A percentile compares a stretch with the other conserved stretches of the same genome.
These are phyloP conservation scores for Auricularia heimuer DNA, from an alignment of 768 basidiomycete genomes.

Conservation along the genomic window DNA sequence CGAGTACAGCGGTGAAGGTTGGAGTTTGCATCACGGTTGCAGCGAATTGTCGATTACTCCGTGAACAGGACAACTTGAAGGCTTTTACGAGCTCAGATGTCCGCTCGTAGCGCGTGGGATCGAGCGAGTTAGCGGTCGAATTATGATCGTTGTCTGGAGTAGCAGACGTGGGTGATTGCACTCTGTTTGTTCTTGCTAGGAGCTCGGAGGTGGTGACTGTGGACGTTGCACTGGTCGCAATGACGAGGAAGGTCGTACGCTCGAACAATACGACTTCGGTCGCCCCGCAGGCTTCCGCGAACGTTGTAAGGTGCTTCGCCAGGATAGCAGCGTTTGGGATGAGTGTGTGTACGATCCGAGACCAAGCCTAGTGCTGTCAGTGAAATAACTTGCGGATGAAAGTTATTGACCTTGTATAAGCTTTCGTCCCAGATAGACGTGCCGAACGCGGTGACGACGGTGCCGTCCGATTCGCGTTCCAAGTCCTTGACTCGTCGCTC, in stretches of 20 bases:
- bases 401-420: constrained; percentile 67
- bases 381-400: not conserved
- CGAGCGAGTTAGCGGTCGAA: constrained; percentile 29
- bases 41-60: constrained; percentile 75
- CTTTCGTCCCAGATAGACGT: constrained; percentile 98
- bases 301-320: constrained; percentile 74
- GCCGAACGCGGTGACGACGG: constrained; percentile 67
- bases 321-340: constrained; percentile 92
- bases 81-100: constrained; percentile 91
- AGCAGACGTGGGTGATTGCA: constrained; percentile 13
- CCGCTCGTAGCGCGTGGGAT: constrained; percentile 70
- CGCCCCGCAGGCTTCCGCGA: constrained; percentile 79
- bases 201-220: constrained; percentile 6
- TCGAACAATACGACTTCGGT: constrained; percentile 95
- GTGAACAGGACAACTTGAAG: constrained; percentile 87
- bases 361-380: constrained; percentile 70
- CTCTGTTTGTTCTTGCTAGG: not conserved
- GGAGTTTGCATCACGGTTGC: constrained; percentile 78
- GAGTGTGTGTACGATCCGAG: constrained; percentile 89
- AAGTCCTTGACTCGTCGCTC: constrained; percentile 68
- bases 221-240: constrained; percentile 54
- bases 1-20: constrained; percentile 82
- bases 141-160: constrained; percentile 8
- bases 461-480: constrained; percentile 50
- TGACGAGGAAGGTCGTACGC: constrained; percentile 94